These are phyloP conservation scores for Erigeron philadelphicus DNA, from an alignment of 140 eudicot species.

Conservation along the genomic window DNA sequence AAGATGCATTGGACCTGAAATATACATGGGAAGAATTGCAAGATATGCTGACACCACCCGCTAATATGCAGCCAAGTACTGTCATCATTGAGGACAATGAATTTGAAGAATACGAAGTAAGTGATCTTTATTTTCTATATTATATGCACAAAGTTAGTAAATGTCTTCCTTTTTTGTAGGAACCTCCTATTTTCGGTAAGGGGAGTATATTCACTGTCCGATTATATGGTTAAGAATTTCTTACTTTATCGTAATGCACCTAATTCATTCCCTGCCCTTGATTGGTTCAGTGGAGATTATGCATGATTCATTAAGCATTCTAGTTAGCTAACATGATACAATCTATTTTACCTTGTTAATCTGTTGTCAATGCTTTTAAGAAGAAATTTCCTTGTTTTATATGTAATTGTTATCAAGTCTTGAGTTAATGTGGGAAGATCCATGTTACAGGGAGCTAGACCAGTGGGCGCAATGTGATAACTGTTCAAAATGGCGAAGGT, in stretches of 20 bases:
- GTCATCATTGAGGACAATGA: conserved; percentile 68
- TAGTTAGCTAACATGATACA: not conserved
- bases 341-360: not conserved
- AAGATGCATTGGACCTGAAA: conserved; percentile 71
- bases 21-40: conserved; percentile 92
- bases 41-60: conserved; percentile 71
- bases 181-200: conserved; percentile 93
- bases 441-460: conserved; percentile 59
- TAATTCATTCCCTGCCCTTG: not conserved
- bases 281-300: not conserved
- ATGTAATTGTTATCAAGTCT: not conserved
- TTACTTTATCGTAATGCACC: not conserved
- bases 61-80: conserved; percentile 44
- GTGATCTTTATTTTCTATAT: conserved; percentile 11
- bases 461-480: conserved; percentile 89
- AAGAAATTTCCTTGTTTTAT: not conserved
- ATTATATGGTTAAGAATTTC: conserved; percentile 63
- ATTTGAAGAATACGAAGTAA: conserved; percentile 88
- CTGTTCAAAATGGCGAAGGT: conserved; percentile 87
- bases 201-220: conserved; percentile 74
- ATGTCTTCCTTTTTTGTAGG: conserved; percentile 38
- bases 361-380: not conserved
- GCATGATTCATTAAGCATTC: not conserved
- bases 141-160: not conserved
- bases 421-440: conserved; percentile 7